phyloP scores from a whole-genome alignment of 75 land plant genomes.

The Isoetes taiwanensis region DNA sequence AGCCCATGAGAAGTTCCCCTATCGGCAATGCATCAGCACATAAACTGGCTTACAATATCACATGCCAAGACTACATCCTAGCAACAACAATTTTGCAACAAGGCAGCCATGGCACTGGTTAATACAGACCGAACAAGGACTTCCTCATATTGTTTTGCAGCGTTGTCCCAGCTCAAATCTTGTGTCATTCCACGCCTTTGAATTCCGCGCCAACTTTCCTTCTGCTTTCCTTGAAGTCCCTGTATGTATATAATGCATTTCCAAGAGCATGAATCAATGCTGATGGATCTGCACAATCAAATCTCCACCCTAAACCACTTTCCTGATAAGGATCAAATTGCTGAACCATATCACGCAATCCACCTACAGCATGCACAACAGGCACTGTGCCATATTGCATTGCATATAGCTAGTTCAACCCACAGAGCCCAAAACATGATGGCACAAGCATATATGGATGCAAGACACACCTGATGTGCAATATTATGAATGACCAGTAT shows the following conservation, averaged over 20 bases:
- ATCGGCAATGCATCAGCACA: too few species aligned
- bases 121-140: too few species aligned
- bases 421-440: slow-evolving; percentile 93
- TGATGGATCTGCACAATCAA: slow-evolving; percentile 47
- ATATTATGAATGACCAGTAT: slow-evolving; percentile 88
- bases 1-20: too few species aligned
- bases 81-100: too few species aligned
- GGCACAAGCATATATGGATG: slow-evolving; percentile 70
- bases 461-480: slow-evolving; percentile 74
- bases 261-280: slow-evolving; percentile 66
- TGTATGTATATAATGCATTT: slow-evolving; percentile 66
- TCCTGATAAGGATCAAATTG: slow-evolving; percentile 68
- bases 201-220: slow-evolving; percentile 82
- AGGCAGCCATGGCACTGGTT: too few species aligned
- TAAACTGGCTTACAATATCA: too few species aligned
- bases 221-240: slow-evolving; percentile 60
- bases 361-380: slow-evolving; percentile 93
- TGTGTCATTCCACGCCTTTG: slow-evolving; percentile 82
- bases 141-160: slow-evolving; percentile 81
- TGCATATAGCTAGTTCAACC: slow-evolving; percentile 87
- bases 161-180: slow-evolving; percentile 92
- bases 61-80: too few species aligned
- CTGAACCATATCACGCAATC: slow-evolving; percentile 69
- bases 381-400: slow-evolving; percentile 94
- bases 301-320: slow-evolving; percentile 82